phyloP scores from a whole-genome alignment of 805 yeast genomes.

The Starmerella vitae region DNA sequence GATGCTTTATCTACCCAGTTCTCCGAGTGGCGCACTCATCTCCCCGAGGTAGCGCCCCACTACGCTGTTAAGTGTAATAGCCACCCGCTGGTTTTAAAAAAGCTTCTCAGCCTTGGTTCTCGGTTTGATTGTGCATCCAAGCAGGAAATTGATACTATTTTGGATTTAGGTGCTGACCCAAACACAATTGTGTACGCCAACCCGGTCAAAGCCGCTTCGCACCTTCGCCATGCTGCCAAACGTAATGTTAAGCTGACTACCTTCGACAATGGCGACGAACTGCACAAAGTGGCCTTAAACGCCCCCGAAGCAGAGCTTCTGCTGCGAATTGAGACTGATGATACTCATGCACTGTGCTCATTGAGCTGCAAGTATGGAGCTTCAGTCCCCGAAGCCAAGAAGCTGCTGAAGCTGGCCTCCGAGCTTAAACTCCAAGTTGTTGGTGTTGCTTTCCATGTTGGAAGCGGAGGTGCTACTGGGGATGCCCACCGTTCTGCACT shows the following conservation, averaged over 20 bases:
- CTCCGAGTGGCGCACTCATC: slow-evolving; percentile 44
- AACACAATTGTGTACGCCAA: slow-evolving; percentile 74
- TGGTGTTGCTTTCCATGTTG: slow-evolving; percentile 93
- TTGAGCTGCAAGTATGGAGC: slow-evolving; percentile 86
- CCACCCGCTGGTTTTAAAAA: slow-evolving; percentile 42
- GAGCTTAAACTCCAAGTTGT: slow-evolving; percentile 47
- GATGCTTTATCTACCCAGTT: slow-evolving; percentile 54
- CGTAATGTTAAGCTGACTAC: slow-evolving; percentile 59
- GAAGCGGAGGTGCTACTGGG: slow-evolving; percentile 76
- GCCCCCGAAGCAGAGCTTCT: slow-evolving; percentile 62
- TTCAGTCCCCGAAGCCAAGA: slow-evolving; percentile 37
- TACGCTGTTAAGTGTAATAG: slow-evolving; percentile 95
- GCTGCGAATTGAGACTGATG: slow-evolving; percentile 80
- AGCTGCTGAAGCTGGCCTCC: slow-evolving; percentile 47
- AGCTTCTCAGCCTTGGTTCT: slow-evolving; percentile 48
- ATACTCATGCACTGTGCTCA: slow-evolving; percentile 72
- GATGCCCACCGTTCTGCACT: slow-evolving; percentile 34
- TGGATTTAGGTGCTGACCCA: slow-evolving; percentile 39
- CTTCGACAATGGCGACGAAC: slow-evolving; percentile 77
- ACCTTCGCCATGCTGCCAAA: slow-evolving; percentile 52
- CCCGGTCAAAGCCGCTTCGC: slow-evolving; percentile 84
- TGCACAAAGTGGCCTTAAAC: slow-evolving; percentile 45
- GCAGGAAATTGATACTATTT: slow-evolving; percentile 58
- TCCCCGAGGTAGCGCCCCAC: slow-evolving; percentile 72
- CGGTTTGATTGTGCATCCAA: slow-evolving; percentile 91